A percentile compares a stretch with the other conserved stretches of the same genome.
Conservation (phyloP, 495 filamentous ascomycete species). For the Cercophora scortea region DNA sequence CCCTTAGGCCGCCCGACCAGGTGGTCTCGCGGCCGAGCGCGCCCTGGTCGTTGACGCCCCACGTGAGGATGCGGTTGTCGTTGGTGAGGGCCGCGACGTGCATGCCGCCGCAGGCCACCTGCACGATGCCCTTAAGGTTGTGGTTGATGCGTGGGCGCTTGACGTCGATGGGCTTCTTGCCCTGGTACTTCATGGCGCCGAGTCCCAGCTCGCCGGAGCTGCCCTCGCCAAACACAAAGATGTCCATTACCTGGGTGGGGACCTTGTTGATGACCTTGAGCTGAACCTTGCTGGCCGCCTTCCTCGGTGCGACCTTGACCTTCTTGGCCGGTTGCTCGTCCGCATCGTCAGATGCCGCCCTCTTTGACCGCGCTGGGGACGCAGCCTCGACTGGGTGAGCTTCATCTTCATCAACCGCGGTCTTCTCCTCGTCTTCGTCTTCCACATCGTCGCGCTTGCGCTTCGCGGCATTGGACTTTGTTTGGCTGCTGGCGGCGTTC, state of each 20-base stretch:
- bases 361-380: conserved; percentile 10
- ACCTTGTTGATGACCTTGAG: conserved; percentile 32
- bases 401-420: conserved; percentile 1
- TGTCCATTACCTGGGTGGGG: conserved; percentile 35
- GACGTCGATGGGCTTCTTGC: conserved; percentile 48
- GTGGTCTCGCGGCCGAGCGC: conserved; percentile 57
- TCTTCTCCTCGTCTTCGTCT: conserved; percentile 1
- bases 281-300: background rate
- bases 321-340: conserved; percentile 4
- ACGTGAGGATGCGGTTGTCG: conserved; percentile 59
- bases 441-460: conserved; percentile 11
- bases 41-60: conserved; percentile 64
- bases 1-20: conserved; percentile 48
- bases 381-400: background rate
- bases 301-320: conserved; percentile 6
- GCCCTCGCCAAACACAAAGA: conserved; percentile 51
- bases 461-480: conserved; percentile 15
- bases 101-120: conserved; percentile 58
- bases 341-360: background rate
- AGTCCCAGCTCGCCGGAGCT: conserved; percentile 48
- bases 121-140: conserved; percentile 50
- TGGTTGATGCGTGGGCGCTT: conserved; percentile 48
- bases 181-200: conserved; percentile 31
- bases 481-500: conserved; percentile 8
- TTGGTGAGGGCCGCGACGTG: conserved; percentile 54